Conservation (phyloP, 192 early-diverging fungal genomes). For the Backusella luteola region DNA sequence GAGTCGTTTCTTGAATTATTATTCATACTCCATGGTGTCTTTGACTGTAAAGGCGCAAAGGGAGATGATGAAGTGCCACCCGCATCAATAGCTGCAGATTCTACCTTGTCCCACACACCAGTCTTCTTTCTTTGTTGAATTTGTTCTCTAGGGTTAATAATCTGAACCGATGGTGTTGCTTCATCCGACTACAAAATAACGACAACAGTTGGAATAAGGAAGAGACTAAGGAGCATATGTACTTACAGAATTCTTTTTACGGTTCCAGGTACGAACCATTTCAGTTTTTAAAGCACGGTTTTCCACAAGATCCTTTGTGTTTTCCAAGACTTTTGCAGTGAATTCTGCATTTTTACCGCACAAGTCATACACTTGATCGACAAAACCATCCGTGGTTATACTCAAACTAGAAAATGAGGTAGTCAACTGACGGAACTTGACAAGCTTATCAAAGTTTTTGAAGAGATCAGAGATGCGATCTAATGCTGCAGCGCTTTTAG, state of each 20-base stretch:
- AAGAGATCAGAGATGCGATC: slow-evolving; percentile 41
- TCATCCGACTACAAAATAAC: slow-evolving; percentile 19
- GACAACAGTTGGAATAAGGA: neutral
- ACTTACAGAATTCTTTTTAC: slow-evolving; percentile 55
- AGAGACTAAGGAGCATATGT: neutral
- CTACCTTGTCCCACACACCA: slow-evolving; percentile 51
- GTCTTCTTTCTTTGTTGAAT: slow-evolving; percentile 36
- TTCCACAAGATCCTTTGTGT: slow-evolving; percentile 48
- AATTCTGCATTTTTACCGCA: slow-evolving; percentile 40
- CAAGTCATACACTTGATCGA: slow-evolving; percentile 40
- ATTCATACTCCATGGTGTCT: slow-evolving; percentile 34
- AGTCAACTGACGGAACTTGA: slow-evolving; percentile 47
- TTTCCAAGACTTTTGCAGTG: slow-evolving; percentile 49
- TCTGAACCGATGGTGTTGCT: slow-evolving; percentile 60
- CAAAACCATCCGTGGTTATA: slow-evolving; percentile 37
- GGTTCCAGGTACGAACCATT: slow-evolving; percentile 65
- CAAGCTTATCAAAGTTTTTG: slow-evolving; percentile 35
- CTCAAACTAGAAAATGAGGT: slow-evolving; percentile 39
- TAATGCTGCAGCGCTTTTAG: slow-evolving; percentile 38
- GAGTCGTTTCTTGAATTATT: slow-evolving; percentile 6
- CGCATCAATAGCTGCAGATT: slow-evolving; percentile 37
- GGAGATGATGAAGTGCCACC: slow-evolving; percentile 28
- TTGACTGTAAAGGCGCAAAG: slow-evolving; percentile 9
- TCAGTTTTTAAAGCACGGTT: slow-evolving; percentile 46
- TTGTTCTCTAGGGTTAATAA: slow-evolving; percentile 62